Base-by-base conservation (phyloP, 2,329 filamentous ascomycete genomes). In the Fusarium sp. region DNA sequence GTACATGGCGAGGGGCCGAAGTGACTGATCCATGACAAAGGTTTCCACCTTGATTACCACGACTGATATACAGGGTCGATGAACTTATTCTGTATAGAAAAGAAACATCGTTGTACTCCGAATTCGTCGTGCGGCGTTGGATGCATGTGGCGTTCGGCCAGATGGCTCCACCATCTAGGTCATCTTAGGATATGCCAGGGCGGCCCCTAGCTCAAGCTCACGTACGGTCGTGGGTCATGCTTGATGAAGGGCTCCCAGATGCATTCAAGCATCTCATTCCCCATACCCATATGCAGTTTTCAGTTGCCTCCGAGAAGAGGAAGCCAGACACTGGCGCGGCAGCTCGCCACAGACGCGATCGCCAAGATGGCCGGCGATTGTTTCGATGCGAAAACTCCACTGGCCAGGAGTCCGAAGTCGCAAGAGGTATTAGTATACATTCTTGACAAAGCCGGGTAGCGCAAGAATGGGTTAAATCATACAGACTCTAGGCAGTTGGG, bases 71-170 rank as follows among this genome's bases (percentile, higher is more conserved):
- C 34, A 52, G 19, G 43, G 42, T 44, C 31, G 28, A 43, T 42
- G 19, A 52, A 39, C 38, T n/a, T 22, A 31, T 56, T 58, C 31
- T 53, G 52, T 49, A 50, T 55, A 10, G 36, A 54, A 42, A 38
- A 38, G 28, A 44, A n/a, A n/a, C 26, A 43, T 42, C 44, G 51
- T 40, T 57, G 50, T 49, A 69, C 53, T 66, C 51, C 57, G 62
- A 71, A 74, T 67, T 60, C 53, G 57, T 69, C 57, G 39, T 68
- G 62, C 57, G 63, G 63, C 55, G 72, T 65, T 69, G 63, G 66
- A 71, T 61, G 62, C 54, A 72, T 71, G 69, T 67, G 69, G 65
- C 66, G 67, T 68, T 70, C 58, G 62, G 70, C 52, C 66, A 75
- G 55, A 70, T 71, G 67, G 55, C 56, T 66, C 71, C 71, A 61